Conservation (phyloP, 257 asterid species). For the Lavandula angustifolia region DNA sequence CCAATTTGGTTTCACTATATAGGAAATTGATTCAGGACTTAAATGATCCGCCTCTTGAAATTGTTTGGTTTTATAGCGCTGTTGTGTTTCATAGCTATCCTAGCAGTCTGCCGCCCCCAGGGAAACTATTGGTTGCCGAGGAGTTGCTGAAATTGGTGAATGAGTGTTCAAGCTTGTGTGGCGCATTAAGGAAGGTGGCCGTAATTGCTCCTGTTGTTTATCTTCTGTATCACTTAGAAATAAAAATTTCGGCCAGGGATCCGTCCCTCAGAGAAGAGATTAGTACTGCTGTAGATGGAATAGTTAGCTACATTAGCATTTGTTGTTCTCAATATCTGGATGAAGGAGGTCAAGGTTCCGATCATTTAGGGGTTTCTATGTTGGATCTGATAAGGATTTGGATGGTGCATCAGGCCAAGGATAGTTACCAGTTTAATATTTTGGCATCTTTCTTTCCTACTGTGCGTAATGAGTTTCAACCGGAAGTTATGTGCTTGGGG, state of each 20-base stretch:
- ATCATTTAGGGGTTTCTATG: constrained; percentile 26
- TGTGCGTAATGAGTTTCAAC: constrained; percentile 27
- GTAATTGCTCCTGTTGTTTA: constrained; percentile 37
- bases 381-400: constrained; percentile 33
- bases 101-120: constrained; percentile 26
- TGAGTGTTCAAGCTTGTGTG: constrained; percentile 25
- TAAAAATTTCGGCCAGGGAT: constrained; percentile 28
- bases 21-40: background rate
- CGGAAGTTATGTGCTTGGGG: constrained; percentile 26
- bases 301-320: constrained; percentile 31
- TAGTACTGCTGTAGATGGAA: constrained; percentile 24
- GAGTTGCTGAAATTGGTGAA: constrained; percentile 22
- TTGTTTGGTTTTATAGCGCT: constrained; percentile 30
- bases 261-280: constrained; percentile 33
- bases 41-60: constrained; percentile 33
- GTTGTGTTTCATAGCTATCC: background rate
- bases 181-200: constrained; percentile 32
- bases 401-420: constrained; percentile 33
- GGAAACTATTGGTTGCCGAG: constrained; percentile 19
- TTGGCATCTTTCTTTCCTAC: constrained; percentile 38
- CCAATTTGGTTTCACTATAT: constrained; percentile 15
- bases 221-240: constrained; percentile 28
- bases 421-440: background rate
- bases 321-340: constrained; percentile 32
- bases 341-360: constrained; percentile 22